These are phyloP conservation scores for Ramularia collo-cygni DNA, from an alignment of 2,329 filamentous ascomycete genomes.

Conservation along the genomic window DNA sequence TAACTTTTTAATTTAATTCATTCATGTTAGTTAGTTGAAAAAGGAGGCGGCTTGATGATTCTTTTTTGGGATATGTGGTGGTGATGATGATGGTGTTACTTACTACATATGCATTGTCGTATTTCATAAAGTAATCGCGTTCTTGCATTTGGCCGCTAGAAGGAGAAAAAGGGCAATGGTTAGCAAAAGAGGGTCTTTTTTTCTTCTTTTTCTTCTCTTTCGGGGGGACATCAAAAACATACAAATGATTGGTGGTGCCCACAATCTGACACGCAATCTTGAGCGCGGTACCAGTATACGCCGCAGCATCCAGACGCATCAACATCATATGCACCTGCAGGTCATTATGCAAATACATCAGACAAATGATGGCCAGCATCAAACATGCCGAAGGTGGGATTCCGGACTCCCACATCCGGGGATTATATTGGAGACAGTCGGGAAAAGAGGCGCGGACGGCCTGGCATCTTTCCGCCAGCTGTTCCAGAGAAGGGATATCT, in stretches of 20 bases:
- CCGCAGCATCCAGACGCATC: constrained; percentile 4
- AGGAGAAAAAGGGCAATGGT: no score
- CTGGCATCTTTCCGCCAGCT: background rate
- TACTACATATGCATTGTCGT: constrained; percentile 16
- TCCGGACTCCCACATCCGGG: constrained; percentile 13
- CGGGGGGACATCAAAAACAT: no score
- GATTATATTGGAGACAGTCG: constrained; percentile 13
- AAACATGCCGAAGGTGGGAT: constrained; percentile 7
- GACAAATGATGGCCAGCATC: constrained; percentile 12
- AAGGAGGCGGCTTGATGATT: no score
- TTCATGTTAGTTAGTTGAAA: no score
- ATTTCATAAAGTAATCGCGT: constrained; percentile 8
- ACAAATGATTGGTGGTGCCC: constrained; percentile 11
- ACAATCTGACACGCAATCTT: constrained; percentile 10
- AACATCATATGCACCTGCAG: constrained; percentile 17
- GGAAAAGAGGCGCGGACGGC: constrained; percentile 6
- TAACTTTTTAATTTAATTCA: no score
- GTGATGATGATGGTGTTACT: no score
- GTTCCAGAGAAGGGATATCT: background rate
- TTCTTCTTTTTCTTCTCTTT: no score
- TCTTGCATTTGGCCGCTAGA: constrained; percentile 8
- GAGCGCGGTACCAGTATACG: constrained; percentile 3
- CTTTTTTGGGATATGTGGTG: no score
- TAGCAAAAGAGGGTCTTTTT: no score
- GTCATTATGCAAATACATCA: constrained; percentile 15